Evolutionary conservation across 2,329 filamentous ascomycete genomes (phyloP), one percentile per base, ranked within the genome.

Genomic region (Penicillium sp.): DNA sequence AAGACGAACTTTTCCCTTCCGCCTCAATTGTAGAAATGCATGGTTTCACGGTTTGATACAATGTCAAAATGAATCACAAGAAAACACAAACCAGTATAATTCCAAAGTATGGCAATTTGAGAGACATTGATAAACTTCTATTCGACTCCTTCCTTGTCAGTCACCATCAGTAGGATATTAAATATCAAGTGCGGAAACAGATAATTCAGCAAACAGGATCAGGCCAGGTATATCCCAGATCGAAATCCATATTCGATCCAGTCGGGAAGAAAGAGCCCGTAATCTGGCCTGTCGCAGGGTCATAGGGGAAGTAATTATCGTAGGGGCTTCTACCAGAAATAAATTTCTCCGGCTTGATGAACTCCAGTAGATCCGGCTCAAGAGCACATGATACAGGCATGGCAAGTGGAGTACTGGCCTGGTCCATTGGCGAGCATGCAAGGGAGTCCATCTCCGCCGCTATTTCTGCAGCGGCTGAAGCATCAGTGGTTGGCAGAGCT

Each of bases 221-320:
- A 37, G 67, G 67, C 67, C 69, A 72, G 55, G 70, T 66, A 59
- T 68, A 72, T 1, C 65, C 68, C 55, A 74, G 56, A 25, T 74
- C 71, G 45, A 73, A 54, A 37, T 74, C 72, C 26, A 74, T 43
- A 26, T 66, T 70, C 5, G 60, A 50, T 23, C 62, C 65, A 7
- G 61, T 49, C n/a, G 72, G 72, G 58, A 75, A 75, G 53, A 75
- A 73, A 5, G 72, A 74, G n/a, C 71, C 71, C 0, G 71, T 74
- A 1, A 75, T 69, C 47, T 75, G 72, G 21, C 72, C 72, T 1
- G 71, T 74, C 44, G 57, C 62, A 21, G 72, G 68, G 52, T 75
- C 72, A 31, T 71, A 75, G 1, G 73, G 72, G 27, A 74, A 62
- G 42, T 66, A 68, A 23, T 68, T 68, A 14, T 74, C 72, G 43